Base-by-base conservation (phyloP, 345 rosid species). In the Bruguiera gymnorhiza region DNA sequence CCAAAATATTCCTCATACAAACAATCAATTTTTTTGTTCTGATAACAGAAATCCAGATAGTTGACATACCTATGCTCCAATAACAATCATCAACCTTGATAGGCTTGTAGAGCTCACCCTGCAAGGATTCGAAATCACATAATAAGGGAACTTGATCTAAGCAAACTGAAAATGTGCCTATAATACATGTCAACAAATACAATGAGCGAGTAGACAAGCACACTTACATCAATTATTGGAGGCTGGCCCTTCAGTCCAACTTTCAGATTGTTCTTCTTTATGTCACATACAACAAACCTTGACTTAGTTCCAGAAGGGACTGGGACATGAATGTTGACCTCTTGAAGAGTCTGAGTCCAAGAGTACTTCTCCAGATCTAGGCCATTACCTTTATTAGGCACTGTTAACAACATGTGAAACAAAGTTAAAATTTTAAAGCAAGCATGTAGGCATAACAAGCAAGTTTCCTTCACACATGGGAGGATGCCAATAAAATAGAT, bases 171-270 rank as follows among this genome's bases (percentile, higher is more conserved):
- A 61, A 13, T 31, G 30, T 23, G 60, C 26, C 30, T 56, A 23
- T 15, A 54, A 21, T 46, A 27, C 26, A 57, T 15, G 5, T 27
- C 53, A 37, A n/a, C 8, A 51, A 9, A 16, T 32, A 31, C 13
- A 43, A 60, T 11, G 27, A 53, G 13, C n/a, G 58, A 19, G 43
- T 19, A 58, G 39, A 39, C 6, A 52, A 50, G 61, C 32, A 30
- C 73, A 66, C 94, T 83, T 79, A 92, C 99, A 60, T 94, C 97
- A 61, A 94, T 81, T 66, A 94, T 77, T 48, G 87, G 87, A 71
- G 93, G 88, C 70, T 87, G 90, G 30, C 90, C 96, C 85, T 89
- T 88, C 77, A 94, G 86, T 63, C 98, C 96, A 70, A 89, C 86
- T 82, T 86, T 91, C 27, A 94, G 75, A 76, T 78, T 90, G 74